Evolutionary conservation across 176 grass and related monocot genomes (phyloP).

Genomic region (bread wheat (Triticum aestivum)): IWGSC_CS_RefSeq_v2.1 NC_057805.1:394800437-394800936

Average conservation of each 20-base stretch:
- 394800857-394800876: conserved; percentile 53
- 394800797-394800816: conserved; percentile 95
- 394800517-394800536: neutral
- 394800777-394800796: conserved; percentile 57
- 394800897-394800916: conserved; percentile 84
- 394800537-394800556: neutral
- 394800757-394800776: conserved; percentile 53
- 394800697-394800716: neutral
- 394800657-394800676: neutral
- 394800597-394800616: neutral
- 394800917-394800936: conserved; percentile 76
- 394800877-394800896: conserved; percentile 49
- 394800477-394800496: neutral
- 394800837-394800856: conserved; percentile 61
- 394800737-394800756: conserved; percentile 63
- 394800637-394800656: neutral
- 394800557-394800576: neutral
- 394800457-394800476: too few species aligned
- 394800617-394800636: neutral
- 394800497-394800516: neutral
- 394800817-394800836: conserved; percentile 59
- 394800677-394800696: neutral
- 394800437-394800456: too few species aligned
- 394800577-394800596: neutral
- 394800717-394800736: neutral